Conservation (phyloP, 2,329 filamentous ascomycete species). For the Pseudodiploospora longispora region DNA sequence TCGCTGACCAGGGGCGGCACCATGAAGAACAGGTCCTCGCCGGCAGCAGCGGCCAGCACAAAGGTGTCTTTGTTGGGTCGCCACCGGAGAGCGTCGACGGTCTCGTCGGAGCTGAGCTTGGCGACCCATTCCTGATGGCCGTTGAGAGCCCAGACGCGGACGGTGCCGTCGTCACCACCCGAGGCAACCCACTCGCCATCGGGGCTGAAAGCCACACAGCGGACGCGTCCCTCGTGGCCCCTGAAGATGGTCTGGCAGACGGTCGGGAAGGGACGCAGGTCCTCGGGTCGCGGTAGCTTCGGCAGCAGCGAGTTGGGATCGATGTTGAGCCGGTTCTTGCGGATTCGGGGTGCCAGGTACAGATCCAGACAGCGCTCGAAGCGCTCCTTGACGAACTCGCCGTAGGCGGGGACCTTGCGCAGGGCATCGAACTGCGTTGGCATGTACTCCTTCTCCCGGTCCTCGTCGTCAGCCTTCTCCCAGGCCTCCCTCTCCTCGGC, state of each 20-base stretch:
- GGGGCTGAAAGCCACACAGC: conserved; percentile 77
- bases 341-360: conserved; percentile 85
- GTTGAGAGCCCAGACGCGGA: conserved; percentile 85
- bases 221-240: conserved; percentile 82
- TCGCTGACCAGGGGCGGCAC: conserved; percentile 68
- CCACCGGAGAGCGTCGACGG: conserved; percentile 85
- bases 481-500: conserved; percentile 76
- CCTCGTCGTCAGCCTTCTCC: conserved; percentile 81
- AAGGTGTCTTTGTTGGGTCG: conserved; percentile 73
- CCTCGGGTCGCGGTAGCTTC: conserved; percentile 86
- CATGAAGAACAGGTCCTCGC: conserved; percentile 79
- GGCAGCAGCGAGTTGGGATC: conserved; percentile 88
- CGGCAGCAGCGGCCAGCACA: conserved; percentile 74
- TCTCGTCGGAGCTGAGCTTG: conserved; percentile 64
- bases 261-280: conserved; percentile 91
- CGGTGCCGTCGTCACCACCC: conserved; percentile 88
- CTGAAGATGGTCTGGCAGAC: conserved; percentile 79
- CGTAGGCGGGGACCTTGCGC: conserved; percentile 87
- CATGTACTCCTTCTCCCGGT: conserved; percentile 81
- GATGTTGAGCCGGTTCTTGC: conserved; percentile 92
- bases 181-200: conserved; percentile 79
- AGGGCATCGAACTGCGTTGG: conserved; percentile 76
- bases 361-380: conserved; percentile 94
- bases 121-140: conserved; percentile 83
- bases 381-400: conserved; percentile 83